phyloP scores from a whole-genome alignment of 352 stramenopile genomes.

The Phytophthora pinifolia region DNA sequence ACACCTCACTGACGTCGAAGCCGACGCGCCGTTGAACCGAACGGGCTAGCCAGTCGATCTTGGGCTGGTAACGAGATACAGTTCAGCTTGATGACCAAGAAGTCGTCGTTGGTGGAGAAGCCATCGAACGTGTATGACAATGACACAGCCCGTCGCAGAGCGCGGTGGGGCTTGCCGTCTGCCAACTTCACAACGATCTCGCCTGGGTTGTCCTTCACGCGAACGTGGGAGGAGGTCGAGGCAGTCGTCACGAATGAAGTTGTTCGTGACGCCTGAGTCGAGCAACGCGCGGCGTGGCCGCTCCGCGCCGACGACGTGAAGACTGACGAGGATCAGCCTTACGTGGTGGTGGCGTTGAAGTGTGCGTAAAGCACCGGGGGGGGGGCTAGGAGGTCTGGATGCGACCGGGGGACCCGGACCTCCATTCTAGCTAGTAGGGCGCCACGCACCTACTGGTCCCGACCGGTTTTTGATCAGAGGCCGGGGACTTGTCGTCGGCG shows the following conservation, averaged over 20 bases:
- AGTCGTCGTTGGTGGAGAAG: slow-evolving; percentile 13
- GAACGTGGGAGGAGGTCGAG: no score
- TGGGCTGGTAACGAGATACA: slow-evolving; percentile 2
- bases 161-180: no score
- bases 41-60: no score
- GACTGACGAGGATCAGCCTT: slow-evolving; percentile 1
- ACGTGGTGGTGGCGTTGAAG: slow-evolving; percentile 1
- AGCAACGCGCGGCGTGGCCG: no score
- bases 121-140: slow-evolving; percentile 8
- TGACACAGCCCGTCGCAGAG: not conserved
- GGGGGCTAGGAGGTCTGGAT: not conserved
- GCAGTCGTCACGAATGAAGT: no score
- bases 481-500: not conserved
- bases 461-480: not conserved
- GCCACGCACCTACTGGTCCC: no score
- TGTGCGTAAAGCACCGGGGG: slow-evolving; percentile 3
- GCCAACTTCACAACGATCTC: no score
- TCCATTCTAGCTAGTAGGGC: slow-evolving; percentile 6
- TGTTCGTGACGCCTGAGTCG: no score
- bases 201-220: no score
- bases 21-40: not conserved
- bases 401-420: not conserved
- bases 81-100: slow-evolving; percentile 22
- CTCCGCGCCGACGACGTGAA: no score
- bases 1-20: slow-evolving; percentile 11